phyloP scores from a whole-genome alignment of 164 flowering plant genomes.

The Pachysandra terminalis region DNA sequence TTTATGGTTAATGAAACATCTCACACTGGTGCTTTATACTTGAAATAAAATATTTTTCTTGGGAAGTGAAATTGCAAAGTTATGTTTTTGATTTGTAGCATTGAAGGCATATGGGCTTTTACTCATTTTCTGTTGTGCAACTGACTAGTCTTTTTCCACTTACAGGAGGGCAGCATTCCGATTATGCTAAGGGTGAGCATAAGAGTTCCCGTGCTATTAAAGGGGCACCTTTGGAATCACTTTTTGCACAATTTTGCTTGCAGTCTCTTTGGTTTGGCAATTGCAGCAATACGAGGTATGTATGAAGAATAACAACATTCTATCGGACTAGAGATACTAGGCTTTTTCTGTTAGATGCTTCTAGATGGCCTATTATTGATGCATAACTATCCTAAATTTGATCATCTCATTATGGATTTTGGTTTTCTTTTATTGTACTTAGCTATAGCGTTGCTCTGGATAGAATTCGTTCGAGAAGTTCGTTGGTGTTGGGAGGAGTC shows the following conservation, averaged over 20 bases:
- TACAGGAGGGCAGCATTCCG: conserved; percentile 36
- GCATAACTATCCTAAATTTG: too few relatives aligned
- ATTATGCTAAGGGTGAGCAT: conserved; percentile 45
- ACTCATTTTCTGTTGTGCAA: background rate
- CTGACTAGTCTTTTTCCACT: conserved; percentile 1
- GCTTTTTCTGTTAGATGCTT: too few relatives aligned
- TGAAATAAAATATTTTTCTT: too few relatives aligned
- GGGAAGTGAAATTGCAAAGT: background rate
- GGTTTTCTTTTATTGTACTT: conserved; percentile 17
- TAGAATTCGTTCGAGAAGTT: conserved; percentile 94
- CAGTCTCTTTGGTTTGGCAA: conserved; percentile 90
- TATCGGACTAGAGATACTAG: background rate
- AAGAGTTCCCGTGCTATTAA: conserved; percentile 72
- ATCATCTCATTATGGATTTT: background rate
- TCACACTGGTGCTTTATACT: too few relatives aligned
- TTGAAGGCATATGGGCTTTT: background rate
- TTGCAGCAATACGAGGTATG: conserved; percentile 94
- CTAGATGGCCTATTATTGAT: too few relatives aligned
- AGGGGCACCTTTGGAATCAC: conserved; percentile 88
- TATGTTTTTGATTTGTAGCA: background rate
- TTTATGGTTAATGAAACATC: too few relatives aligned
- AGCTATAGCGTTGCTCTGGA: conserved; percentile 94
- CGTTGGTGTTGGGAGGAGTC: conserved; percentile 99
- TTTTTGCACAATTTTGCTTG: conserved; percentile 87
- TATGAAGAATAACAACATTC: conserved; percentile 1